Percentiles rank a stretch among this genome's conserved stretches.
Evolutionary conservation across 257 asterid species (phyloP).

Genomic region (Solanum dulcamara): DNA sequence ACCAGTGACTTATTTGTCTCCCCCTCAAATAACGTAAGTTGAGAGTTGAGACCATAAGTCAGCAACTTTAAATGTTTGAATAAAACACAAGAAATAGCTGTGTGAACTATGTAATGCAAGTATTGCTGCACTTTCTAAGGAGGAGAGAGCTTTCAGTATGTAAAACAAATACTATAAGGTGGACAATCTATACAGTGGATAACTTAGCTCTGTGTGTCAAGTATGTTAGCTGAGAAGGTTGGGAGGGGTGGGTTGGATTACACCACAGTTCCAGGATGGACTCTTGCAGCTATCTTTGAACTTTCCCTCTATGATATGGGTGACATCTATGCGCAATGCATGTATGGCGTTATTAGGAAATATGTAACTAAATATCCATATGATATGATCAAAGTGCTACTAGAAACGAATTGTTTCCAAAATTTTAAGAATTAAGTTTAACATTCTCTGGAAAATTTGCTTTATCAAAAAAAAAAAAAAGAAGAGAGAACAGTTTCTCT

Average conservation of each 20-base stretch:
- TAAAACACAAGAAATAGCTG: background rate
- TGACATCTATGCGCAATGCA: background rate
- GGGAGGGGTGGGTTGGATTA: background rate
- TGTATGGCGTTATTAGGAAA: background rate
- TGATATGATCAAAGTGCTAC: background rate
- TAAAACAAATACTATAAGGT: background rate
- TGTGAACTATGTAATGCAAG: background rate
- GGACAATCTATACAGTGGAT: background rate
- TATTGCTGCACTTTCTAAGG: background rate
- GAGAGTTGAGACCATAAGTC: background rate
- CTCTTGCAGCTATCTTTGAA: background rate
- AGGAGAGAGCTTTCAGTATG: background rate
- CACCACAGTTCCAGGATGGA: background rate
- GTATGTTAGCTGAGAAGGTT: background rate
- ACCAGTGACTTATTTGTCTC: background rate
- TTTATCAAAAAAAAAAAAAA: background rate
- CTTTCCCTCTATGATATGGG: background rate
- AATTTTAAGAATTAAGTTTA: background rate
- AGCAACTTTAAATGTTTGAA: background rate
- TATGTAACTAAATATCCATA: background rate
- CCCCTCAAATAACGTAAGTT: background rate
- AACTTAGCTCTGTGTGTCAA: background rate
- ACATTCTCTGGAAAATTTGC: background rate
- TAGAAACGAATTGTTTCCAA: background rate
- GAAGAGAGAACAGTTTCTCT: background rate